Base-by-base conservation (phyloP, 177 flowering plant genomes). In the Tripterygium wilfordii region DNA sequence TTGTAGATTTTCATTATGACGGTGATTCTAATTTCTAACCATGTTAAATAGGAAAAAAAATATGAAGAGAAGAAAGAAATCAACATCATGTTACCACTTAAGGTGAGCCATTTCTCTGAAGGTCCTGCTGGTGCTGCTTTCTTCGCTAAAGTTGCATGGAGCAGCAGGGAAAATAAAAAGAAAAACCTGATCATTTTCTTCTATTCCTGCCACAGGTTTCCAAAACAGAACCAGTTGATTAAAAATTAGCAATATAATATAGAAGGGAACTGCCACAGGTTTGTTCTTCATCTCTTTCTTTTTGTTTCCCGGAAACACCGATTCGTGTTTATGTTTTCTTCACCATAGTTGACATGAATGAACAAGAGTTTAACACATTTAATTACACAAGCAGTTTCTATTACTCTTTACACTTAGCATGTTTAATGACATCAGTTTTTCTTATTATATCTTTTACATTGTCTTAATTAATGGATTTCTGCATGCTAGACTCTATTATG, bases 71-170 rank as follows among this genome's bases (percentile, higher is more conserved):
- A 17, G 16, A n/a, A 20, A 9, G 20, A 55, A 26, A 24, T 1
- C 19, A 15, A n/a, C 14, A 13, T 50, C 13, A 10, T n/a, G 8
- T 40, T 71, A 79, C 82, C 90, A 8, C 40, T 56, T 28, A 83
- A 61, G 21, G 79, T 82, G 18, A 36, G 57, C 88, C 92, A 82
- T 42, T 69, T 63, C 41, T 56, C 58, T 4, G 29, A 2, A 12
- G 48, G 15, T 2, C 9, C 19, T 5, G 36, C 36, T 3, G 9
- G 38, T 3, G 51, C 13, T 27, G 53, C 10, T 20, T 57, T 62
- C 50, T 62, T 64, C 16, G 74, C 86, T 13, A 46, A 21, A 13
- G 57, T 57, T 10, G 68, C 50, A 19, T 62, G 67, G 28, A 80
- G 36, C 45, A 74, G 41, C 51, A 80, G 33, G 36, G 64, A 57